phyloP scores from a whole-genome alignment of 1,139 yeast species.

The Hyphopichia buzzinii region DNA sequence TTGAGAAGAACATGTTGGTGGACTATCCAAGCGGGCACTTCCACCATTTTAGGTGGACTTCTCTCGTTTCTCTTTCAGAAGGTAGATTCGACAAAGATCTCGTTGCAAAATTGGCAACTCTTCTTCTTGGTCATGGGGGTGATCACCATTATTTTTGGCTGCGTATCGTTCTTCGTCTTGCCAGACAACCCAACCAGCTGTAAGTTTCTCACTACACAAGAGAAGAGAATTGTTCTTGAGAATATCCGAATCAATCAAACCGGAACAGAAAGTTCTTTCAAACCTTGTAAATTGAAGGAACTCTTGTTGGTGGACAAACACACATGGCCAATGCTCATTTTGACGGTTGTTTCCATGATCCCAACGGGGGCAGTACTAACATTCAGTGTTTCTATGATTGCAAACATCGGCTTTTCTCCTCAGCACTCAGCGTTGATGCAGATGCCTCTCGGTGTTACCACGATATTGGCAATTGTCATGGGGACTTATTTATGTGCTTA shows the following conservation, averaged over 20 bases:
- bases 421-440: constrained; percentile 38
- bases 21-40: constrained; percentile 40
- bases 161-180: constrained; percentile 23
- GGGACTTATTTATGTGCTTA: constrained; percentile 29
- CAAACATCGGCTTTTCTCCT: constrained; percentile 32
- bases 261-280: constrained; percentile 17
- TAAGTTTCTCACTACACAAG: constrained; percentile 25
- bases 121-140: constrained; percentile 38
- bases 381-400: constrained; percentile 39
- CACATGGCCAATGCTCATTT: constrained; percentile 36
- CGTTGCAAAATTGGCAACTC: constrained; percentile 37
- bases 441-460: constrained; percentile 38
- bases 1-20: constrained; percentile 34
- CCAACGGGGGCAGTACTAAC: constrained; percentile 43
- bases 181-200: constrained; percentile 34
- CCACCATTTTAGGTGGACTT: constrained; percentile 40
- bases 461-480: constrained; percentile 29
- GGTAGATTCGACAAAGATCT: constrained; percentile 18
- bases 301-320: constrained; percentile 30
- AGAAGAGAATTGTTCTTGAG: constrained; percentile 27
- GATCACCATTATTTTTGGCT: constrained; percentile 32
- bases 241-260: constrained; percentile 28
- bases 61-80: constrained; percentile 43
- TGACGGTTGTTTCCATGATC: constrained; percentile 35
- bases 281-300: constrained; percentile 27